Conservation (phyloP, 2,329 filamentous ascomycete genomes). For the Penicillium sp. region DNA sequence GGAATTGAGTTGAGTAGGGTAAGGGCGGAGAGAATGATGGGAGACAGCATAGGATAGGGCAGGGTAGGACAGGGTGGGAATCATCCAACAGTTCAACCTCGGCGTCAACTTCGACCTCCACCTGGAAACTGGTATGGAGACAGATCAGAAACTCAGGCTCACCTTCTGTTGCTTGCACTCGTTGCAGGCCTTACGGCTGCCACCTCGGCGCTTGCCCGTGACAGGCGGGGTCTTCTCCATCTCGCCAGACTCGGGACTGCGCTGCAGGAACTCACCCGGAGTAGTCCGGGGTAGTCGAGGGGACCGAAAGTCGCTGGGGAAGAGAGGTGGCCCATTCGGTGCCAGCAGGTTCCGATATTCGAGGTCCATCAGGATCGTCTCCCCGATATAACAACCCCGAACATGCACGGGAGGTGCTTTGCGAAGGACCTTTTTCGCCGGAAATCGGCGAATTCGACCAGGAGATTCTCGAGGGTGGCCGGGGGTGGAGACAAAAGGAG, state of each 20-base stretch:
- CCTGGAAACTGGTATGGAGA: slow-evolving; percentile 5
- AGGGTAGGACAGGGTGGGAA: not conserved
- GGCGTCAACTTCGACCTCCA: not conserved
- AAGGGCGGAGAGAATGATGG: not conserved
- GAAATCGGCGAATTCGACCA: slow-evolving; percentile 43
- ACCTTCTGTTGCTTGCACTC: slow-evolving; percentile 73
- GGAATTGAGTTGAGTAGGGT: not conserved
- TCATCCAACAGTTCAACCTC: not conserved
- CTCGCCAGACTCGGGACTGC: slow-evolving; percentile 39
- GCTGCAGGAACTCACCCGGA: slow-evolving; percentile 35
- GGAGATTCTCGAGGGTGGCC: slow-evolving; percentile 4
- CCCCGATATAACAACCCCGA: slow-evolving; percentile 36
- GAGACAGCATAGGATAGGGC: not conserved
- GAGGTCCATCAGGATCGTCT: slow-evolving; percentile 41
- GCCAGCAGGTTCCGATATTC: slow-evolving; percentile 40
- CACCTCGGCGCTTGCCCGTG: slow-evolving; percentile 52
- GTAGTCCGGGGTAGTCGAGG: slow-evolving; percentile 36
- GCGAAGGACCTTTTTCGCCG: slow-evolving; percentile 32
- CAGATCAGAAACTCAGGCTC: slow-evolving; percentile 25
- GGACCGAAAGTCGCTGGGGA: slow-evolving; percentile 43
- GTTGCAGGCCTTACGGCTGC: slow-evolving; percentile 62
- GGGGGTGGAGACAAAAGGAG: not conserved
- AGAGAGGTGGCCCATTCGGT: slow-evolving; percentile 38
- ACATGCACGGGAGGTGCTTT: slow-evolving; percentile 27
- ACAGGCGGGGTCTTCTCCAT: slow-evolving; percentile 48